Base-by-base conservation (phyloP, 1,284 basidiomycete genomes). In the Coniferiporia sulphurascens region DNA sequence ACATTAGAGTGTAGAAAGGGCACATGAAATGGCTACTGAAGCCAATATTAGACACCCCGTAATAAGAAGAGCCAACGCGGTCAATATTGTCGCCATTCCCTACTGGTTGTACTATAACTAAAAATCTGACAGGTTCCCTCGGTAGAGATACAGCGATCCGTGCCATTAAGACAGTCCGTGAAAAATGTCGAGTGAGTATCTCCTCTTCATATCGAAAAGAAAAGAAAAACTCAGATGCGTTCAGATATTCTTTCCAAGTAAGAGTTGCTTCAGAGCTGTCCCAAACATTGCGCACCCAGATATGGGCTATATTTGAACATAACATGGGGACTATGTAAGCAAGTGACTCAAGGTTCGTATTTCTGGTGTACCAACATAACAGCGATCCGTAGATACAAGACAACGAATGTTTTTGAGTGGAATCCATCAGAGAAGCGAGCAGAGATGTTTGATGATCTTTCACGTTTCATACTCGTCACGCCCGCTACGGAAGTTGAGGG, bases 341-440 rank as follows among this genome's bases (percentile, higher is more conserved):
- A 22, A 44, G 67, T 65, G 65, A 49, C 7, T 45, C 50, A 46
- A 44, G 12, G 15, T 43, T 10, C n/a, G 27, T 27, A 38, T 27
- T 27, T 17, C 15, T 52, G 48, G 41, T 27, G 12, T 34, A 13
- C 27, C 22, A 8, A 19, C 12, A 46, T 15, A 34, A 45, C 22
- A 48, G 6, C 19, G 41, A 2, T 0, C 13, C 21, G 13, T 60
- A 87, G 84, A 44, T 83, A 82, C 63, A 67, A 65, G 34, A 58
- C 67, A 10, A 88, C 87, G 1, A 85, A 86, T 5, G 52, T 59
- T 0, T 80, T 87, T 67, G 85, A 84, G 17, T 91, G 87, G 87
- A 67, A 87, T 58, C 81, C 85, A 36, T 57, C 65, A 1, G 64
- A 71, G 7, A 90, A 90, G 70, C 71, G 67, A 58, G 69, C 70